Percentiles rank a stretch among this genome's conserved stretches.
Conservation (phyloP, 352 stramenopile genomes). For the Phytopythium sindhum region DNA sequence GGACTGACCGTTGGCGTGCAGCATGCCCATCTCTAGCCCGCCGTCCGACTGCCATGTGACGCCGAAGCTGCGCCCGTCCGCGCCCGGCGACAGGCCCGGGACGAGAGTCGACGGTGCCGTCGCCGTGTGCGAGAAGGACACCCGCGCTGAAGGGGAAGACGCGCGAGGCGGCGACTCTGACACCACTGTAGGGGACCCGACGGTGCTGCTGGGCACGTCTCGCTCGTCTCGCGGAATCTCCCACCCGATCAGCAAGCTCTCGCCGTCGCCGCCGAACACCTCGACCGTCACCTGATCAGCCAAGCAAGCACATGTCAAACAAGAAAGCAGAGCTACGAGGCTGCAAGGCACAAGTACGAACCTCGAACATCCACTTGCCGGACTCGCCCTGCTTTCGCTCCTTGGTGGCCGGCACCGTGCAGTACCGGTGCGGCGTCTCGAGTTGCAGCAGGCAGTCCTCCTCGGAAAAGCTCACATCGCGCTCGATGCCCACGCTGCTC, state of each 20-base stretch:
- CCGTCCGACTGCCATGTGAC: slow-evolving; percentile 76
- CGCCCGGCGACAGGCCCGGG: slow-evolving; percentile 49
- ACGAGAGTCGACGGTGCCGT: slow-evolving; percentile 25
- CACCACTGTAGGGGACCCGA: not conserved
- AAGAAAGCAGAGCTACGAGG: no score
- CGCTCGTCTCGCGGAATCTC: slow-evolving; percentile 44
- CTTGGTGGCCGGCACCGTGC: slow-evolving; percentile 69
- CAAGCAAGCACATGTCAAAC: not conserved
- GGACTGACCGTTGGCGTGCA: slow-evolving; percentile 67
- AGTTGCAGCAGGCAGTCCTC: slow-evolving; percentile 75
- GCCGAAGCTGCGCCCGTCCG: slow-evolving; percentile 57
- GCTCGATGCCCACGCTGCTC: slow-evolving; percentile 50
- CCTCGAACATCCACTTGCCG: slow-evolving; percentile 79
- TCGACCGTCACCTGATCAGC: slow-evolving; percentile 29
- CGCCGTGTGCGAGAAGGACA: slow-evolving; percentile 2
- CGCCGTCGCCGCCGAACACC: slow-evolving; percentile 54
- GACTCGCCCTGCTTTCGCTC: slow-evolving; percentile 64
- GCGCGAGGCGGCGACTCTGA: not conserved
- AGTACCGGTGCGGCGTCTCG: slow-evolving; percentile 61
- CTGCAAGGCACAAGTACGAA: not conserved
- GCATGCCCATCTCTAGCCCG: slow-evolving; percentile 68
- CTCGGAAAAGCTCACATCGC: slow-evolving; percentile 64
- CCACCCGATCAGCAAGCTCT: slow-evolving; percentile 77
- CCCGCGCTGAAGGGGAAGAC: not conserved
- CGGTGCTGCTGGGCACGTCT: not conserved